Evolutionary conservation across 1,139 yeast genomes (phyloP).

Genomic region (Pichia sorboxylosa): DNA sequence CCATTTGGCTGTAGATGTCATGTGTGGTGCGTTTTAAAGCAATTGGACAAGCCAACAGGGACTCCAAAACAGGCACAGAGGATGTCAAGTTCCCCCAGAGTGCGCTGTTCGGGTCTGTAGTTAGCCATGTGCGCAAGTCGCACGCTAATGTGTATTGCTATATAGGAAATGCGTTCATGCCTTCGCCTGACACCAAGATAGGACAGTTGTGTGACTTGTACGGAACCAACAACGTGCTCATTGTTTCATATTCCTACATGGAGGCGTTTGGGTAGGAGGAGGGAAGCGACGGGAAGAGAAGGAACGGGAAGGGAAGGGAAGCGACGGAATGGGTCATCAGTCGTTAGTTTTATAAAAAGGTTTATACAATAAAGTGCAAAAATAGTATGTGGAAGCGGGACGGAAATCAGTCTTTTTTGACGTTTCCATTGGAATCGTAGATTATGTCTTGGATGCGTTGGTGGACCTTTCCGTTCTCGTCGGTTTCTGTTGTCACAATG

Average conservation of each 20-base stretch:
- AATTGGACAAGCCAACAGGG: conserved; percentile 30
- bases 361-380: too few relatives aligned
- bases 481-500: conserved; percentile 43
- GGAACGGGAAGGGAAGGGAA: too few relatives aligned
- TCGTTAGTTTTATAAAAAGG: too few relatives aligned
- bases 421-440: background rate
- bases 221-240: conserved; percentile 3
- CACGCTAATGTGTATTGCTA: conserved; percentile 26
- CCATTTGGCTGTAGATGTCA: too few relatives aligned
- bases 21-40: conserved; percentile 37
- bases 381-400: too few relatives aligned
- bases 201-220: conserved; percentile 1
- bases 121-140: too few relatives aligned
- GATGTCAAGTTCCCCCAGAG: conserved; percentile 17
- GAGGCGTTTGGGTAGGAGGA: conserved; percentile 14
- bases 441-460: background rate
- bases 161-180: conserved; percentile 49
- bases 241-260: conserved; percentile 10
- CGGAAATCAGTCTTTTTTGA: too few relatives aligned
- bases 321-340: too few relatives aligned
- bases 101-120: conserved; percentile 2
- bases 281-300: too few relatives aligned
- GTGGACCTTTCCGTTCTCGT: conserved; percentile 42
- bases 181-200: conserved; percentile 26
- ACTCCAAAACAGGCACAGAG: background rate